Conservation (phyloP, 768 basidiomycete species). For the Hericium alpestre region DNA sequence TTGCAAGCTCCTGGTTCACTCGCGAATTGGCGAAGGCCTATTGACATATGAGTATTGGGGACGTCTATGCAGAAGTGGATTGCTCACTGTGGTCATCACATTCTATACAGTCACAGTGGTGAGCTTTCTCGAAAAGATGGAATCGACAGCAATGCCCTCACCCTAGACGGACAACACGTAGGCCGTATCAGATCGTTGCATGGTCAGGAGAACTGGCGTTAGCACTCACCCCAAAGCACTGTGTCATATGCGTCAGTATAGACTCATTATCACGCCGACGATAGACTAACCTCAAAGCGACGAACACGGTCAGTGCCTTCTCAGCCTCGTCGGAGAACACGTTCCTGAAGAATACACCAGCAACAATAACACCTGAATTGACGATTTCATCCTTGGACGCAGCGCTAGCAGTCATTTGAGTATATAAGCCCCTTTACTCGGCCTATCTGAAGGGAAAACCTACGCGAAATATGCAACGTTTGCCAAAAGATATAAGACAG, state of each 20-base stretch:
- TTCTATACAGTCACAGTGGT: neutral
- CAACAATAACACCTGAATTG: constrained; percentile 43
- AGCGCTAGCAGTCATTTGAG: constrained; percentile 17
- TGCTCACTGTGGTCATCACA: neutral
- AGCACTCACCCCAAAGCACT: neutral
- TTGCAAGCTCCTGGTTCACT: constrained; percentile 53
- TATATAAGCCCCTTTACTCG: neutral
- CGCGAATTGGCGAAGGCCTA: constrained; percentile 18
- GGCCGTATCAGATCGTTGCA: too few species aligned
- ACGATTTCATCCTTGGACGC: constrained; percentile 39
- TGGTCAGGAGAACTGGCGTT: neutral
- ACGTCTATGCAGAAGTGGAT: neutral
- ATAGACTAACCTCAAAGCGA: constrained; percentile 38
- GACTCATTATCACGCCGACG: neutral
- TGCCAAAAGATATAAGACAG: constrained; percentile 41
- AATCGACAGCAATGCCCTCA: too few species aligned
- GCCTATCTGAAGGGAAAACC: constrained; percentile 5
- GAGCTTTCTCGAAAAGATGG: too few species aligned
- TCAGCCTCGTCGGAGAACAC: constrained; percentile 46
- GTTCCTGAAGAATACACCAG: constrained; percentile 46
- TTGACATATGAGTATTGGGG: neutral
- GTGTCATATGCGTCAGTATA: neutral
- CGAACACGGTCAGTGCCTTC: constrained; percentile 32
- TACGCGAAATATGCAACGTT: constrained; percentile 49
- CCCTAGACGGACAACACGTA: too few species aligned